Conservation (phyloP, 306 rosid genomes). For the Spatholobus suberectus region DNA sequence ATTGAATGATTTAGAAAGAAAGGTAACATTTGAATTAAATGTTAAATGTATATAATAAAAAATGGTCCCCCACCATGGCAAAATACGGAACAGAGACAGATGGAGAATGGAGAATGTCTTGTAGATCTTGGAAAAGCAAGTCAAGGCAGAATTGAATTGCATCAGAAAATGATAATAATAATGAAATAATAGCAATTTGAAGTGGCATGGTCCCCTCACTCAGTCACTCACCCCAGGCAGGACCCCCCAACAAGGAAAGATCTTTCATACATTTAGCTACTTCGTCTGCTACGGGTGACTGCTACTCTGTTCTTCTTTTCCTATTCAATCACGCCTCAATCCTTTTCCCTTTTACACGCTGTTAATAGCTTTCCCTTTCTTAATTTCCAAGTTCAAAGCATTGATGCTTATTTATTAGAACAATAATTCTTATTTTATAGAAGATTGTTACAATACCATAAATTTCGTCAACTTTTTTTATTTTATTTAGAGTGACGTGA, state of each 20-base stretch:
- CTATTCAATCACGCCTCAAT: slow-evolving; percentile 28
- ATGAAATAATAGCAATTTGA: slow-evolving; percentile 14
- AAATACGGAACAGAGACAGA: slow-evolving; percentile 19
- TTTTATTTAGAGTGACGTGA: neutral
- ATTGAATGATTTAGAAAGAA: neutral
- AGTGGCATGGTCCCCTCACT: slow-evolving; percentile 38
- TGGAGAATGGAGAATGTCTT: slow-evolving; percentile 43
- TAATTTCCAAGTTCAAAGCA: neutral
- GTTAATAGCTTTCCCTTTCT: slow-evolving; percentile 2
- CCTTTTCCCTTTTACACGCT: slow-evolving; percentile 23
- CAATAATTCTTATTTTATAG: neutral
- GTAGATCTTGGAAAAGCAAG: slow-evolving; percentile 29
- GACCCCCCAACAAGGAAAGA: slow-evolving; percentile 31
- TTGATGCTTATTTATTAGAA: neutral
- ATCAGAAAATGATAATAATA: neutral
- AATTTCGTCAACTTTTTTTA: neutral
- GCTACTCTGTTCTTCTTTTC: slow-evolving; percentile 32
- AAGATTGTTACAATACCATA: neutral
- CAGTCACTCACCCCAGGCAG: neutral
- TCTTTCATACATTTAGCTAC: neutral
- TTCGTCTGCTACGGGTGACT: slow-evolving; percentile 11
- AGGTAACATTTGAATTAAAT: neutral
- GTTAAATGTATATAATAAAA: neutral
- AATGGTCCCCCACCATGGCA: slow-evolving; percentile 41
- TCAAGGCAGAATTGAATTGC: slow-evolving; percentile 28